These are phyloP conservation scores for Boletus vermiculosoides DNA, from an alignment of 768 basidiomycete species.

Conservation along the genomic window DNA sequence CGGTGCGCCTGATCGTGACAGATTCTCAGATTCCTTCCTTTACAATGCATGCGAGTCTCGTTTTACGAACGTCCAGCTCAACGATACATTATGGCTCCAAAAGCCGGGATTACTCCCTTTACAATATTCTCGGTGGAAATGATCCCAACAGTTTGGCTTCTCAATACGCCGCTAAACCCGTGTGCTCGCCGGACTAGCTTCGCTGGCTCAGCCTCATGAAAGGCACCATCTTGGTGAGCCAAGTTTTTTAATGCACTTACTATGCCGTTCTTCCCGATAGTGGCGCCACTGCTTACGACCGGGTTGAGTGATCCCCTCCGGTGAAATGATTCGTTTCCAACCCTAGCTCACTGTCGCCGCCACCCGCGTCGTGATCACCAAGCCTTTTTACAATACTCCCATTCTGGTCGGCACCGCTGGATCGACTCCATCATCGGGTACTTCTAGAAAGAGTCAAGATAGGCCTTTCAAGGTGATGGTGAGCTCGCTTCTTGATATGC, in stretches of 20 bases:
- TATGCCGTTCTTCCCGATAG: slow-evolving; percentile 5
- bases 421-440: too few relatives aligned
- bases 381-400: too few relatives aligned
- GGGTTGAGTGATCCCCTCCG: not conserved
- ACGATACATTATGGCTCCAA: slow-evolving; percentile 60
- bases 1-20: too few relatives aligned
- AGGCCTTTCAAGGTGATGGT: too few relatives aligned
- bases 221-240: slow-evolving; percentile 37
- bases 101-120: slow-evolving; percentile 54
- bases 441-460: too few relatives aligned
- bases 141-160: too few relatives aligned
- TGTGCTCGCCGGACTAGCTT: too few relatives aligned
- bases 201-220: slow-evolving; percentile 60
- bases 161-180: slow-evolving; percentile 34
- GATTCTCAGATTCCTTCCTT: too few relatives aligned
- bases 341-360: slow-evolving; percentile 45
- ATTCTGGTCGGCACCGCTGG: too few relatives aligned
- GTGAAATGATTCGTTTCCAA: slow-evolving; percentile 28
- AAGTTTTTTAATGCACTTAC: slow-evolving; percentile 27
- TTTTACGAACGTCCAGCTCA: slow-evolving; percentile 41
- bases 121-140: too few relatives aligned
- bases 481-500: too few relatives aligned
- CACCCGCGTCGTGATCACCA: slow-evolving; percentile 40
- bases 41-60: slow-evolving; percentile 33
- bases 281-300: not conserved